Percentiles rank a stretch among this genome's conserved stretches.
phyloP scores from a whole-genome alignment of 345 rosid genomes.

The Melaleuca quinquenervia region DNA sequence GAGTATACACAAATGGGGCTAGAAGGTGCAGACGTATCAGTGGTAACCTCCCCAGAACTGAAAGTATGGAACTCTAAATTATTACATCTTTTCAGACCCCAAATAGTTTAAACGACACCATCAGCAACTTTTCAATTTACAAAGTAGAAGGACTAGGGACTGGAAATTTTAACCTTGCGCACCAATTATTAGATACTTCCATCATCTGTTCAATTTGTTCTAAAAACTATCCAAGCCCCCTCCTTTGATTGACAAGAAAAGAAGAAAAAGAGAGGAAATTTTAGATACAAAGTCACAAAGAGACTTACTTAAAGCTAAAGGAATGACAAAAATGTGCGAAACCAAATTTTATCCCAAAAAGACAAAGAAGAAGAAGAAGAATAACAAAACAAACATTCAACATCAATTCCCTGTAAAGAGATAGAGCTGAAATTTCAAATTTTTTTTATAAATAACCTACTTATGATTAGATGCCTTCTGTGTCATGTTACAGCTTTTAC shows the following conservation, averaged over 20 bases:
- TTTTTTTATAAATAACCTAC: background rate
- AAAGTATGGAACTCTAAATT: background rate
- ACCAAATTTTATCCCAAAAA: background rate
- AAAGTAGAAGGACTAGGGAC: background rate
- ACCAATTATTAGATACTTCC: background rate
- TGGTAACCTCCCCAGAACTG: background rate
- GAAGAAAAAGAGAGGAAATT: background rate
- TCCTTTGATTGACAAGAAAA: background rate
- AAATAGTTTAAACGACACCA: background rate
- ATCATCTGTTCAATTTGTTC: background rate
- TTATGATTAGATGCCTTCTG: background rate
- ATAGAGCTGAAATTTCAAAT: background rate
- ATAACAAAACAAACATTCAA: background rate
- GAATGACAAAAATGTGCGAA: background rate
- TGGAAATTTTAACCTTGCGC: background rate
- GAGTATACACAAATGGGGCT: background rate
- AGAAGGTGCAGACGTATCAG: background rate
- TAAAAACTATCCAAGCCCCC: background rate
- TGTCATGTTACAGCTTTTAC: background rate
- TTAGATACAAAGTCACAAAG: background rate
- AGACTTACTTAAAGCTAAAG: background rate
- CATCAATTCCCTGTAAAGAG: background rate
- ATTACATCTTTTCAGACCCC: background rate
- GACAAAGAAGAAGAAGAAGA: background rate
- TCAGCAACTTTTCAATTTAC: background rate